Percentiles rank a stretch among this genome's conserved stretches.
Conservation (phyloP, 2,329 filamentous ascomycete genomes). For the Fusarium luffae region DNA sequence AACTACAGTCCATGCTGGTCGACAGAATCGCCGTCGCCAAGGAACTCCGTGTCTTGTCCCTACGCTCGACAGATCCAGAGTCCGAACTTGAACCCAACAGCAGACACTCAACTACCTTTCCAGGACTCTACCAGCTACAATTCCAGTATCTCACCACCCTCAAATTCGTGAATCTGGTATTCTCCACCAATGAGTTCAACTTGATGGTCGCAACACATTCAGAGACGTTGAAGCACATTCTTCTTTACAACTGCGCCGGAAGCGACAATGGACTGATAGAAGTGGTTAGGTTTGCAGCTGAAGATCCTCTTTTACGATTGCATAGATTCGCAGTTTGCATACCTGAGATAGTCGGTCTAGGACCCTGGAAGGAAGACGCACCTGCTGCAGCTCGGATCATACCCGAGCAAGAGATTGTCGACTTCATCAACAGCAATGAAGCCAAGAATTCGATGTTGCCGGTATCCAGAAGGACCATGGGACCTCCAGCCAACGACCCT, state of each 20-base stretch:
- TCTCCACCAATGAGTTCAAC: neutral
- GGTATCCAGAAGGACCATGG: neutral
- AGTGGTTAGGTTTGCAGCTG: neutral
- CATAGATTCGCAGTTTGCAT: neutral
- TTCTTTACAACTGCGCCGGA: neutral
- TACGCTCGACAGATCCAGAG: neutral
- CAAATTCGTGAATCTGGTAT: neutral
- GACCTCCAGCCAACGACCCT: neutral
- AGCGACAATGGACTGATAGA: neutral
- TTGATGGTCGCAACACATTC: neutral
- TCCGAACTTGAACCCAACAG: neutral
- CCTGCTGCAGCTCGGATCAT: neutral
- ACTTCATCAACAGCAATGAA: neutral
- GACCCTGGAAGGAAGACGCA: neutral
- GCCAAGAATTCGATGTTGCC: neutral
- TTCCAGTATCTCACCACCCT: neutral
- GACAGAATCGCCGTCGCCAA: neutral
- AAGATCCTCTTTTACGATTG: neutral
- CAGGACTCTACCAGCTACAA: neutral
- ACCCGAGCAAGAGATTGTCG: neutral
- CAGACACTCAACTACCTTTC: neutral
- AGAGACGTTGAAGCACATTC: neutral
- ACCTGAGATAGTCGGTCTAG: neutral
- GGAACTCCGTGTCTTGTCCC: neutral
- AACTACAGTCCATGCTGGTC: neutral